Base-by-base conservation (phyloP, 176 grass and related monocot species). In the Ensete glaucum region DNA sequence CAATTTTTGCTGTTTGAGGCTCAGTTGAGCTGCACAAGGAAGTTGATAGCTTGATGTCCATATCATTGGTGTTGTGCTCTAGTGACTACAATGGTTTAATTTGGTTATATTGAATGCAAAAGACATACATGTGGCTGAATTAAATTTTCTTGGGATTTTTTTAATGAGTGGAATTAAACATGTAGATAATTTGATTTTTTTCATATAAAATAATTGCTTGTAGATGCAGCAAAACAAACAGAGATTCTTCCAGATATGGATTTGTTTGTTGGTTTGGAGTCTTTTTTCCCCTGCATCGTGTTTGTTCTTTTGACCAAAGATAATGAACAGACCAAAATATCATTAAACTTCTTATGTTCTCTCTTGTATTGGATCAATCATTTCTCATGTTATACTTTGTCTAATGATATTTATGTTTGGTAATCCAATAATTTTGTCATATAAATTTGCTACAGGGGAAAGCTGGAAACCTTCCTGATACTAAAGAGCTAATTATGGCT, bases 401-500 rank as follows among this genome's bases (percentile, higher is more conserved):
- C 15, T 50, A n/a, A 4, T 51, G 15, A 17, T 70, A 5, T 17
- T 11, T 70, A 3, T 11, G 17, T 50, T 34, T 17, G 9, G 13
- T 67, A 20, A 14, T 70, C 16, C 19, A 9, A 19, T 4, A 43
- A 43, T 43, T 43, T 50, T 70, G 9, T 51, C 9, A 34, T 9
- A 69, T 12, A 9, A 70, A 70, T n/a, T 70, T 51, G 7, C 67
- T 87, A 78, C 79, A 96, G 93, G 93, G 93, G 84, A 88, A 78
- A 72, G 59, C 85, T 76, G 85, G 89, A 81, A 71, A 69, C 65
- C 66, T 77, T 63, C 87, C 81, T 53, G 81, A 72, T 65, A 77
- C 76, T 75, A 74, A 90, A 77, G 87, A 96, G 71, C 82, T 96
- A 19, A 64, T 81, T 64, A 81, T 81, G 65, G 89, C 83, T 23